These are phyloP conservation scores for Tillandsia leiboldiana DNA, from an alignment of 176 grass and related monocot genomes.

Conservation along the genomic window DNA sequence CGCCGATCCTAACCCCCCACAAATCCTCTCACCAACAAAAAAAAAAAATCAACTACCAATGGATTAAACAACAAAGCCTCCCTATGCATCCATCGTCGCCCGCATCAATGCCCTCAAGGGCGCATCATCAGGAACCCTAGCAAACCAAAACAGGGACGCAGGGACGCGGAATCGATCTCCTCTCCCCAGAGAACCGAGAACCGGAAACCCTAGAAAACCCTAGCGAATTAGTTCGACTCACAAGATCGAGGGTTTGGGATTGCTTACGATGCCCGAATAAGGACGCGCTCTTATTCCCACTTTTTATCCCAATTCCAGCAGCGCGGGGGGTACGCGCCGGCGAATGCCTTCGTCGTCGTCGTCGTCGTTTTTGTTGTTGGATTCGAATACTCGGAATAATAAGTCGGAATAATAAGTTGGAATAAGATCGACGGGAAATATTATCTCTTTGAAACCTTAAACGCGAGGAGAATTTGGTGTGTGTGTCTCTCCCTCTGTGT, in stretches of 20 bases:
- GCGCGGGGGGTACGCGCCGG: not conserved
- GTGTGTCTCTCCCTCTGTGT: too few species aligned
- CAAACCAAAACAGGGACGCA: not conserved
- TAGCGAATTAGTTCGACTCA: not conserved
- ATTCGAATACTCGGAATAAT: not conserved
- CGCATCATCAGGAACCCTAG: not conserved
- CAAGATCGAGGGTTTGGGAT: not conserved
- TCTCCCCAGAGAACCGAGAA: not conserved
- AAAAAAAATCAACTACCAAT: not conserved
- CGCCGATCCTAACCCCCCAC: not conserved
- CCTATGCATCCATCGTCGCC: not conserved
- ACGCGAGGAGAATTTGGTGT: too few species aligned
- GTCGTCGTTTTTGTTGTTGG: not conserved
- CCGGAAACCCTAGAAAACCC: not conserved
- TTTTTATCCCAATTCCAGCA: not conserved
- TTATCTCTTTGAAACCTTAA: not conserved
- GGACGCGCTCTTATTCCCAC: not conserved
- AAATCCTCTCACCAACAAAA: not conserved
- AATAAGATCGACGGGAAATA: not conserved
- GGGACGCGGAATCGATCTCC: not conserved
- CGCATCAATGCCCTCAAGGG: too few species aligned
- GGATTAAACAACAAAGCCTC: not conserved
- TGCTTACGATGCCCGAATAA: not conserved
- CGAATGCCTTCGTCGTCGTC: not conserved
- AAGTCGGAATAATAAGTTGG: not conserved